Evolutionary conservation across 257 asterid species (phyloP).

Genomic region (Knoxia roxburghii): DNA sequence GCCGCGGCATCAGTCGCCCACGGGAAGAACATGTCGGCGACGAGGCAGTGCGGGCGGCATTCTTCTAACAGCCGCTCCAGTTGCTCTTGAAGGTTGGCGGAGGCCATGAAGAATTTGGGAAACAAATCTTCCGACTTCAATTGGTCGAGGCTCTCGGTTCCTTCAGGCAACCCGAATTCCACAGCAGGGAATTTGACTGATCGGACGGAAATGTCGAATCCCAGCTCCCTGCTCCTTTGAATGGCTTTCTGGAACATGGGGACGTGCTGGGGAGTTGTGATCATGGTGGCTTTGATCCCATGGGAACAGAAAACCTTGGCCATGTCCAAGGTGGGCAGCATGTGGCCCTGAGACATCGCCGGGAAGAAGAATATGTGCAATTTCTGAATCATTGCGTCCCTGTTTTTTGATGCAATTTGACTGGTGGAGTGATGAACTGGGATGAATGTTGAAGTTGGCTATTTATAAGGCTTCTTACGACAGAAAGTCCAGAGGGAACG

Average conservation of each 20-base stretch:
- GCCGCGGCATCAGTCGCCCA: conserved; percentile 54
- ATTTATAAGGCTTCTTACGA: no score
- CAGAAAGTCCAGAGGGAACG: no score
- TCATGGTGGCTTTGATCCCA: conserved; percentile 39
- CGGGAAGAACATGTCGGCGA: conserved; percentile 54
- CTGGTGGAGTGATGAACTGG: no score
- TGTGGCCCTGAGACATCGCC: conserved; percentile 51
- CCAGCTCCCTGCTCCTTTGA: conserved; percentile 18
- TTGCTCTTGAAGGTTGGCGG: conserved; percentile 27
- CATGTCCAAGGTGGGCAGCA: conserved; percentile 55
- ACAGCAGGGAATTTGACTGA: conserved; percentile 35
- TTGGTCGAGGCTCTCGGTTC: conserved; percentile 34
- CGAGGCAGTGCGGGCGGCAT: conserved; percentile 31
- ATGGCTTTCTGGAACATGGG: conserved; percentile 24
- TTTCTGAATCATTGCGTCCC: conserved; percentile 15
- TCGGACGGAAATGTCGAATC: conserved; percentile 27
- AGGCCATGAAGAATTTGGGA: conserved; percentile 25
- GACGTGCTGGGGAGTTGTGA: conserved; percentile 26
- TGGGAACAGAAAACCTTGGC: conserved; percentile 47
- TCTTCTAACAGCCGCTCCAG: conserved; percentile 38
- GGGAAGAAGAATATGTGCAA: conserved; percentile 44
- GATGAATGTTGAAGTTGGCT: no score
- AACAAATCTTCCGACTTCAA: conserved; percentile 9
- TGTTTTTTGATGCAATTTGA: background rate
- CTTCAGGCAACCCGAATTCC: conserved; percentile 35